These are phyloP conservation scores for Phaffia tasmanica DNA, from an alignment of 768 basidiomycete genomes.

Conservation along the genomic window DNA sequence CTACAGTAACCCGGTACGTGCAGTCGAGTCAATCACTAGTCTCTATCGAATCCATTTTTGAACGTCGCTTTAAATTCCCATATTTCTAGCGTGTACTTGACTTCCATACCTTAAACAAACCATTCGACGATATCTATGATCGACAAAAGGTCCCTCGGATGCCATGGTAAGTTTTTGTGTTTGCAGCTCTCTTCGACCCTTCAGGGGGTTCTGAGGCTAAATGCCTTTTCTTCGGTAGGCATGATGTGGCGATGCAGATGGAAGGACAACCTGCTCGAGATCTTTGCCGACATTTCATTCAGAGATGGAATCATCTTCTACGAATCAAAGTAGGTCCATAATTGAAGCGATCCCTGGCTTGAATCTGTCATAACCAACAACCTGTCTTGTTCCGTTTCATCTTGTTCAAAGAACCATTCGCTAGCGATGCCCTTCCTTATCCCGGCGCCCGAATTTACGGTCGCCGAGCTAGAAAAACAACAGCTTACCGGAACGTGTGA, in stretches of 20 bases:
- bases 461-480: slow-evolving; percentile 61
- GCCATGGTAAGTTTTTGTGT: slow-evolving; percentile 62
- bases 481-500: slow-evolving; percentile 93
- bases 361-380: not conserved
- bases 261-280: slow-evolving; percentile 94
- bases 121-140: slow-evolving; percentile 91
- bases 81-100: slow-evolving; percentile 70
- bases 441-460: slow-evolving; percentile 83
- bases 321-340: slow-evolving; percentile 65
- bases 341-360: not conserved
- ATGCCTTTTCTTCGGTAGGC: slow-evolving; percentile 47
- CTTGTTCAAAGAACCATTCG: slow-evolving; percentile 62
- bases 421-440: slow-evolving; percentile 82
- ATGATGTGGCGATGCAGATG: slow-evolving; percentile 91
- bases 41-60: not conserved
- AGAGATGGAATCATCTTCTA: slow-evolving; percentile 89
- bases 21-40: slow-evolving; percentile 9
- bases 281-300: slow-evolving; percentile 83
- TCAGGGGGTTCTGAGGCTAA: not conserved
- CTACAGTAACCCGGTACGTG: slow-evolving; percentile 24
- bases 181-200: not conserved
- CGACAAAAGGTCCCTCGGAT: slow-evolving; percentile 77
- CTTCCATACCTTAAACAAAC: slow-evolving; percentile 75
- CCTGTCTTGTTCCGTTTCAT: not conserved
- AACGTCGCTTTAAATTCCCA: not conserved